A percentile compares a stretch with the other conserved stretches of the same genome.
Evolutionary conservation across 2,329 filamentous ascomycete genomes (phyloP).

Genomic region (Cercospora citrullina): DNA sequence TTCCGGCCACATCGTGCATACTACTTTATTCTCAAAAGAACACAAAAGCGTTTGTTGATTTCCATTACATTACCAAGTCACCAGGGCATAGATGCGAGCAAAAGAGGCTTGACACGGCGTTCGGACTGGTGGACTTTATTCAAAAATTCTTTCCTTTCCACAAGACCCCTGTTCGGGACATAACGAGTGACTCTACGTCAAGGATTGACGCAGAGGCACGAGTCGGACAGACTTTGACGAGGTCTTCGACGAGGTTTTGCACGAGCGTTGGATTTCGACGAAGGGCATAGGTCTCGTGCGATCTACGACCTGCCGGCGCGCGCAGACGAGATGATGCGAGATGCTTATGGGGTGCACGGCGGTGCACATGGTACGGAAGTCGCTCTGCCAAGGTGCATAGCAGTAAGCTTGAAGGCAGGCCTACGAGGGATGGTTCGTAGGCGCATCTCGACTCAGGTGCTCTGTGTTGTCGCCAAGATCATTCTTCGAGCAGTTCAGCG

Average conservation of each 20-base stretch:
- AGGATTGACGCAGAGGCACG: background rate
- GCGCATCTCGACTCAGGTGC: background rate
- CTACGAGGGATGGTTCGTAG: background rate
- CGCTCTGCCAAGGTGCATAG: background rate
- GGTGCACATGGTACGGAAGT: background rate
- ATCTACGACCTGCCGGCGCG: constrained; percentile 6
- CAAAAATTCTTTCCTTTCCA: background rate
- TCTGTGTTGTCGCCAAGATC: background rate
- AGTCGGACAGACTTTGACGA: background rate
- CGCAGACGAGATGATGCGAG: background rate
- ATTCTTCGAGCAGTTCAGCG: constrained; percentile 7
- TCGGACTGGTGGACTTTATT: background rate
- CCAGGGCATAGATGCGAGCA: constrained; percentile 10
- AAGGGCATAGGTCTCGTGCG: background rate
- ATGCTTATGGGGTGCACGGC: background rate
- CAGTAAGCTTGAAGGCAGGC: background rate
- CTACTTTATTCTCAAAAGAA: constrained; percentile 8
- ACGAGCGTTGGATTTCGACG: background rate
- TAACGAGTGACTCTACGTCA: background rate
- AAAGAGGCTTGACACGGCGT: constrained; percentile 5
- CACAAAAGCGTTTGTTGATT: constrained; percentile 11
- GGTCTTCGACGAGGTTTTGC: background rate
- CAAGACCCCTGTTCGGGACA: background rate
- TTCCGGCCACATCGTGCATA: background rate
- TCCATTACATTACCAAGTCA: background rate